Base-by-base conservation (phyloP, 345 rosid genomes). In the Barbarea vulgaris region DNA sequence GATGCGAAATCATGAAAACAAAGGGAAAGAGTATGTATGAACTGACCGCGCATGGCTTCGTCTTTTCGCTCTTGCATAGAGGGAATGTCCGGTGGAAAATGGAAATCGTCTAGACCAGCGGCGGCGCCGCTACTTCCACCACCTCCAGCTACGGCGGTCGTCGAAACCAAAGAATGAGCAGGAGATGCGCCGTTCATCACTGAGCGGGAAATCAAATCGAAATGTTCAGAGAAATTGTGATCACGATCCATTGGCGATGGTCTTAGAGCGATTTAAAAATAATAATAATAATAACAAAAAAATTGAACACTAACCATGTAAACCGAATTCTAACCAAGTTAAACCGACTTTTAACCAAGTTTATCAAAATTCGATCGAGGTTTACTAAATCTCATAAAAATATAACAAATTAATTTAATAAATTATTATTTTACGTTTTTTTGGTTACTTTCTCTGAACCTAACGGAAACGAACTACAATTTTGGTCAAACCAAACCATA, bases 151-250 rank as follows among this genome's bases (percentile, higher is more conserved):
- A 89, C 82, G 37, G 91, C 91, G 10, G 94, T 82, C 7, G 94
- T 91, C 25, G 97, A 89, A 30, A 86, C 81, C 28, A 93, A 85
- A 37, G 97, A 88, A 69, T 81, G 83, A 21, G 88, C 88, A 7
- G 96, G 93, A 37, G 97, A 91, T 19, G 89, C 81, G 65, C 89
- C 85, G 72, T 74, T 91, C 98, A 91, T 88, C 46, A 24, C 54
- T 62, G 22, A 62, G 36, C 67, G 67, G 52, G 9, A 41, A 62
- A 15, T 62, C 36, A 24, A 62, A 62, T 41, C 22, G 9, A n/a
- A 39, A 60, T 24, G 22, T 57, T 31, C 25, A 6, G 0, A 41
- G 67, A 41, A 9, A 22, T 25, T 62, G 36, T 0, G 31, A 60
- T 37, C 52, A 42, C 9, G 22, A 59, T 24, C 33, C 17, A 25